These are phyloP conservation scores for Pharnaceum exiguum DNA, from an alignment of 148 eudicot species.

Conservation along the genomic window DNA sequence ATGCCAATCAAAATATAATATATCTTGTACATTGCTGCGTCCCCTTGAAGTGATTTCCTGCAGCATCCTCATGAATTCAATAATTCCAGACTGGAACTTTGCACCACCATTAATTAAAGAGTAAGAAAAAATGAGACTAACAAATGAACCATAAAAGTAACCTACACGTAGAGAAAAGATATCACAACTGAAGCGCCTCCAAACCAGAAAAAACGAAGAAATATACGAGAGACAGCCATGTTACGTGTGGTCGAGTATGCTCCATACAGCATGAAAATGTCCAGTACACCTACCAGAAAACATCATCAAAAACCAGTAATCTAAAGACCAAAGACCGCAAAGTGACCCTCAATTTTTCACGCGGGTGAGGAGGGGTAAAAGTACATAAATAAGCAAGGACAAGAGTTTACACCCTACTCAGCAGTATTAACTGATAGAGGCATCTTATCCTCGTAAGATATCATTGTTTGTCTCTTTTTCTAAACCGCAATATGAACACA, in stretches of 20 bases:
- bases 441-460: too few relatives aligned
- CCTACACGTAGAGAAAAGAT: conserved; percentile 88
- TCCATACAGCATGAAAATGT: conserved; percentile 92
- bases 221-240: conserved; percentile 75
- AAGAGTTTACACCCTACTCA: not conserved
- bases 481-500: too few relatives aligned
- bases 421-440: too few relatives aligned
- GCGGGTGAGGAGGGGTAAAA: too few relatives aligned
- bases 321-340: too few relatives aligned
- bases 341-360: too few relatives aligned
- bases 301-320: not conserved
- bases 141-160: too few relatives aligned
- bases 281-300: conserved; percentile 59
- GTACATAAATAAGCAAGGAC: not conserved
- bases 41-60: conserved; percentile 77
- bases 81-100: not conserved
- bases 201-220: conserved; percentile 81
- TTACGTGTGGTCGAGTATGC: conserved; percentile 82
- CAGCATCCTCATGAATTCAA: conserved; percentile 14
- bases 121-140: too few relatives aligned
- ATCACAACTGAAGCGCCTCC: conserved; percentile 56
- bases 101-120: not conserved
- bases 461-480: too few relatives aligned
- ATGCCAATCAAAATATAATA: conserved; percentile 63
- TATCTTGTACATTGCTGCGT: conserved; percentile 45